These are phyloP conservation scores for Ehretia macrophylla DNA, from an alignment of 257 asterid genomes.

Conservation along the genomic window DNA sequence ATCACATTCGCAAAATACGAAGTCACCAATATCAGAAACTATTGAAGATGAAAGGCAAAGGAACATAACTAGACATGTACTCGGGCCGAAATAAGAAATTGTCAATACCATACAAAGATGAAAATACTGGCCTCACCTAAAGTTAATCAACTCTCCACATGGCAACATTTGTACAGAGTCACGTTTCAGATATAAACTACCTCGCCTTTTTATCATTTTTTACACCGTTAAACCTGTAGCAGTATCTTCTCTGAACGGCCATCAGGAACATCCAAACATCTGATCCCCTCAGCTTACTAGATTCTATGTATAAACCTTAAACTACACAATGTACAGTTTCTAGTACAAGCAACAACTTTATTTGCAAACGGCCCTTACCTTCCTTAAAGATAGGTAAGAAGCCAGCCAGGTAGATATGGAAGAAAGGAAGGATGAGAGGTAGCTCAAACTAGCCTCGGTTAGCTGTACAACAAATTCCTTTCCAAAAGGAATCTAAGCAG, in stretches of 20 bases:
- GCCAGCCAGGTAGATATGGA: constrained; percentile 11
- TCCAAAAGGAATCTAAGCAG: constrained; percentile 14
- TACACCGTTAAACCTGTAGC: constrained; percentile 7
- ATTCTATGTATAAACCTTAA: constrained; percentile 10
- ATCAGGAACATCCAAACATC: neutral
- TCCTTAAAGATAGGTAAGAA: neutral
- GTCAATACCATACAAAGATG: constrained; percentile 4
- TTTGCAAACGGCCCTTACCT: constrained; percentile 5
- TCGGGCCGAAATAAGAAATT: neutral
- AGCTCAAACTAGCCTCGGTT: constrained; percentile 44
- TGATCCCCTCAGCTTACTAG: constrained; percentile 2
- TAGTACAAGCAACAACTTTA: constrained; percentile 9
- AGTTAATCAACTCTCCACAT: constrained; percentile 2
- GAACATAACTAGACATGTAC: neutral
- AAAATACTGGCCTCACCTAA: constrained; percentile 1
- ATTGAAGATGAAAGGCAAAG: neutral
- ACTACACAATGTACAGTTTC: constrained; percentile 14
- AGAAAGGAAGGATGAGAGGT: constrained; percentile 26
- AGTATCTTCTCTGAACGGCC: neutral
- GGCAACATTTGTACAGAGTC: constrained; percentile 9
- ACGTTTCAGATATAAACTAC: constrained; percentile 1
- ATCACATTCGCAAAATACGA: too few relatives aligned
- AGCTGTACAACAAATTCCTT: constrained; percentile 31
- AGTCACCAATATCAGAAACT: neutral
- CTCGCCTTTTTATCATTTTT: constrained; percentile 4